A percentile compares a stretch with the other conserved stretches of the same genome.
phyloP scores from a whole-genome alignment of 345 rosid species.

The Syzygium aromaticum region DNA sequence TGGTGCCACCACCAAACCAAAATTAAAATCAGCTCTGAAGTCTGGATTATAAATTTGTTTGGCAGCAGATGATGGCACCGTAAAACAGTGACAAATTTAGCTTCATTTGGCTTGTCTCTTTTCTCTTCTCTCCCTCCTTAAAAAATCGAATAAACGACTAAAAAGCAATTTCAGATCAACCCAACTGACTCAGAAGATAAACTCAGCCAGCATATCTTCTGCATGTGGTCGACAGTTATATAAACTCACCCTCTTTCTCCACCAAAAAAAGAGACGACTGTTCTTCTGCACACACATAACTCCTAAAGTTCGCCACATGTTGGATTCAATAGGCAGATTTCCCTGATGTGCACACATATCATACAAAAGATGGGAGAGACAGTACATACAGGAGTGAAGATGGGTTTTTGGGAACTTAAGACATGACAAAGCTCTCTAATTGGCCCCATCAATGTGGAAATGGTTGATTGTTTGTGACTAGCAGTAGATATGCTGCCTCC shows the following conservation, averaged over 20 bases:
- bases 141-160: background rate
- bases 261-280: background rate
- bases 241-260: background rate
- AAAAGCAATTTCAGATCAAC: background rate
- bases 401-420: background rate
- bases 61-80: background rate
- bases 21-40: background rate
- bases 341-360: background rate
- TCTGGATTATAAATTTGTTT: background rate
- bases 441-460: background rate
- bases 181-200: background rate
- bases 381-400: background rate
- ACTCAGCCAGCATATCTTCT: background rate
- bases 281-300: background rate
- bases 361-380: background rate
- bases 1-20: background rate
- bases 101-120: background rate
- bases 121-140: background rate
- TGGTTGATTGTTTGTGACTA: background rate
- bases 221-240: background rate
- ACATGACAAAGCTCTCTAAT: background rate
- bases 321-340: background rate
- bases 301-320: background rate
- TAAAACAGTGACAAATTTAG: background rate
- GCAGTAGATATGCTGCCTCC: background rate